A percentile compares a stretch with the other conserved stretches of the same genome.
Evolutionary conservation across 768 basidiomycete species (phyloP).

Genomic region (Tulasnella sp.): DNA sequence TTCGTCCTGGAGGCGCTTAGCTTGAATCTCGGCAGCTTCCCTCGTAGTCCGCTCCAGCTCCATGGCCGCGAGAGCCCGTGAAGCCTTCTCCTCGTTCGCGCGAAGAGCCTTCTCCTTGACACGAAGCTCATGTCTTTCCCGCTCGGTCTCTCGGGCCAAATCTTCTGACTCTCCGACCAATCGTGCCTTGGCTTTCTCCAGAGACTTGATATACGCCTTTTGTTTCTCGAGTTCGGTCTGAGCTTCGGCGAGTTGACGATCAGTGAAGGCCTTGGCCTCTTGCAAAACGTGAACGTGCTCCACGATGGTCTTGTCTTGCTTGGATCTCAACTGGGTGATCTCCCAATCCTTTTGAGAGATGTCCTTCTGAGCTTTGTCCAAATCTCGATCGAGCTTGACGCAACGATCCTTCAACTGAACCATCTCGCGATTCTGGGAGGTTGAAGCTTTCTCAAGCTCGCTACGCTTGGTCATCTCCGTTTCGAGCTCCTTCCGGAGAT

Average conservation of each 20-base stretch:
- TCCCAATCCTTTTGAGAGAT: constrained; percentile 84
- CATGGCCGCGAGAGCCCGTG: constrained; percentile 59
- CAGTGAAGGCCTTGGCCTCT: constrained; percentile 92
- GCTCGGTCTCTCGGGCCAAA: constrained; percentile 69
- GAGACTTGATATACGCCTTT: constrained; percentile 74
- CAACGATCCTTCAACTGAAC: constrained; percentile 67
- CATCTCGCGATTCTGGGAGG: constrained; percentile 70
- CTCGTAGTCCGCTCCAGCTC: constrained; percentile 70
- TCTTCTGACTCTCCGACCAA: constrained; percentile 84
- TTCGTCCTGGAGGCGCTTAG: constrained; percentile 63
- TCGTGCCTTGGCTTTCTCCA: constrained; percentile 78
- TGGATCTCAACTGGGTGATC: constrained; percentile 79
- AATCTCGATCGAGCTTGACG: constrained; percentile 72
- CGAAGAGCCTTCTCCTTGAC: constrained; percentile 69
- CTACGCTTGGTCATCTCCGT: constrained; percentile 70
- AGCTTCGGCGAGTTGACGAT: constrained; percentile 83
- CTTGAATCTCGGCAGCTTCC: constrained; percentile 66
- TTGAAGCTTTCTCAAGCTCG: constrained; percentile 69
- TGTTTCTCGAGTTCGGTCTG: constrained; percentile 77
- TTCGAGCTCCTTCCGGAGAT: constrained; percentile 71
- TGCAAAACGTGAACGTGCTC: constrained; percentile 97
- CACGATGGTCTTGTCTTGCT: constrained; percentile 96
- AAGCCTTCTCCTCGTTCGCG: constrained; percentile 63
- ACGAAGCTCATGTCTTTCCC: constrained; percentile 65
- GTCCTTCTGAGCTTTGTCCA: constrained; percentile 79